Evolutionary conservation across 2,329 filamentous ascomycete genomes (phyloP), one percentile per base, ranked within the genome.

Genomic region (Calonectria montana): DNA sequence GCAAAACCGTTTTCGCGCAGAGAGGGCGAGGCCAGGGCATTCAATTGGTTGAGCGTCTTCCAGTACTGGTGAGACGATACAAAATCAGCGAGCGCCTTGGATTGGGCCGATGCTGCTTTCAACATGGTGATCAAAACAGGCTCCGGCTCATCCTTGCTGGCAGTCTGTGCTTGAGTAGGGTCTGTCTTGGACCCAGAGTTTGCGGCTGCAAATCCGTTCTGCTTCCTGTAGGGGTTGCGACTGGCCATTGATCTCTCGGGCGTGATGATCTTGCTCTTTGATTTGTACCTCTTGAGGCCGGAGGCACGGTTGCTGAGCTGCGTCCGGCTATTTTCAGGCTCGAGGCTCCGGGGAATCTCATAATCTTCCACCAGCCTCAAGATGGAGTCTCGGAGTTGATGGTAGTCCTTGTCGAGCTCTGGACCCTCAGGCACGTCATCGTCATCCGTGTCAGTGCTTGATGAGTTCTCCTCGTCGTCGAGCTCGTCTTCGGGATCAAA

Each of bases 11-110:
- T 88, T 66, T 89, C 88, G 27, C 90, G 90, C 35, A 95, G 83
- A 12, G 88, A 92, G 8, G 89, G 86, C 18, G 89, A 92, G 48
- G 86, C 87, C 68, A 94, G 83, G 66, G 88, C 88, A 76, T 91
- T 90, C 21, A 97, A 88, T 73, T 95, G 93, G 72, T 94, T 91
- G 31, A 96, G 85, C 0, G 94, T 95, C 80, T 93, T 94, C 91
- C 94, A 96, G 85, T 96, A 98, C 64, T 94, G 88, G 77, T 97
- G 94, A 1, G 94, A 93, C 35, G 93, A 93, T 62, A 97, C 91
- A 78, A 95, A 98, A 80, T 97, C 94, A 0, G 93, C 94, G 72
- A 94, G 91, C 27, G 93, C 91, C 76, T 94, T 91, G 67, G 94
- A 95, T 80, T 94, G 93, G 1, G 91, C 88, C 75, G 93, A 94